phyloP scores from a whole-genome alignment of 306 rosid species.

The Citrullus mucosospermus region DNA sequence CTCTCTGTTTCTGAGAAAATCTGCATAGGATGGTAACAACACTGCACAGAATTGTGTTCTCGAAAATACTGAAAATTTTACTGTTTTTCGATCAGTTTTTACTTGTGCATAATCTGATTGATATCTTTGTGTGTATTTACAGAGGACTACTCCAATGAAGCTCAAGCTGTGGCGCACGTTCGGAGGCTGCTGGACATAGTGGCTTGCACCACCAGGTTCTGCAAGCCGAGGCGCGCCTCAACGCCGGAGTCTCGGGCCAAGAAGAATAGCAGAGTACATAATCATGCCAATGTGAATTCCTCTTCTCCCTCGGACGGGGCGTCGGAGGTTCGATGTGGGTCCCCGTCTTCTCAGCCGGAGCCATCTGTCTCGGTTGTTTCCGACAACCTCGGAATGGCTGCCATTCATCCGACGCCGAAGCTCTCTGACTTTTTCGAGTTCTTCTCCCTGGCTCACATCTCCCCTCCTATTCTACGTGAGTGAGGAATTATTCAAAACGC shows the following conservation, averaged over 20 bases:
- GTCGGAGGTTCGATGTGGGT: not conserved
- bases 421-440: conserved; percentile 88
- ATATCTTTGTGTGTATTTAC: not conserved
- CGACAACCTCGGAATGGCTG: conserved; percentile 66
- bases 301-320: conserved; percentile 26
- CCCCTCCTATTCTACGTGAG: conserved; percentile 73
- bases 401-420: conserved; percentile 86
- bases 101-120: not conserved
- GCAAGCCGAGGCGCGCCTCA: conserved; percentile 44
- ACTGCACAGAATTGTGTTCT: not conserved
- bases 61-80: not conserved
- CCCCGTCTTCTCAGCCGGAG: conserved; percentile 24
- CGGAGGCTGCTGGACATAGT: conserved; percentile 70
- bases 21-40: not conserved
- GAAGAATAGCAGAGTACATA: conserved; percentile 27
- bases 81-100: not conserved
- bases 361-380: conserved; percentile 38
- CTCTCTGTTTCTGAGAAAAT: not conserved
- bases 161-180: conserved; percentile 48
- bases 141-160: conserved; percentile 65
- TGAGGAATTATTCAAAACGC: not conserved
- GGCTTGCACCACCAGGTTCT: conserved; percentile 62
- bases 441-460: conserved; percentile 58
- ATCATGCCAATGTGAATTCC: conserved; percentile 12
- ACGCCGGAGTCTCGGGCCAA: conserved; percentile 49